Evolutionary conservation across 257 asterid species (phyloP).

Genomic region (Leonotis leonurus): DNA sequence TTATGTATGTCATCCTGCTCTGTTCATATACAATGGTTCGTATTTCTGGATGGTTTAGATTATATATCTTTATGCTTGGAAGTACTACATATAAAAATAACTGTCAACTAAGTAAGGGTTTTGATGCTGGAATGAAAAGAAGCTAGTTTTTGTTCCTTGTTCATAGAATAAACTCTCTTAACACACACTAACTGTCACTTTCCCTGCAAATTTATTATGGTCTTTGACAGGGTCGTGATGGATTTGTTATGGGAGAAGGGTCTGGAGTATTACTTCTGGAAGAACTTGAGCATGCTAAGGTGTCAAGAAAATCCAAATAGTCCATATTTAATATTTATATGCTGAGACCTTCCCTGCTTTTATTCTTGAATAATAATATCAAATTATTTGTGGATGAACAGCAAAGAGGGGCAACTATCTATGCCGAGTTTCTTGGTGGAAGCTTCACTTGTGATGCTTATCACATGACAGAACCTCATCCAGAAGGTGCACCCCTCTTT

Average conservation of each 20-base stretch:
- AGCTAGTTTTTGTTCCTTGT: background rate
- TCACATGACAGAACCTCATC: conserved; percentile 99
- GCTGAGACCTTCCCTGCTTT: background rate
- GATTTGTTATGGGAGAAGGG: conserved; percentile 99
- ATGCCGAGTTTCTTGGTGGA: conserved; percentile 96
- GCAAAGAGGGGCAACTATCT: conserved; percentile 90
- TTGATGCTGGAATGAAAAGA: background rate
- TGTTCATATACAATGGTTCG: background rate
- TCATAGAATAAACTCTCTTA: background rate
- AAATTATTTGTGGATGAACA: conserved; percentile 27
- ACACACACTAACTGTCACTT: background rate
- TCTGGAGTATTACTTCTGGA: conserved; percentile 90
- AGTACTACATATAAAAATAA: background rate
- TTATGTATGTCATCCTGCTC: background rate
- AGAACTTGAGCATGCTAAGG: conserved; percentile 98
- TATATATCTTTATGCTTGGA: no score
- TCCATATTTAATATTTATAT: background rate
- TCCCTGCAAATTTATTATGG: background rate
- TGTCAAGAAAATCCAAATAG: conserved; percentile 15
- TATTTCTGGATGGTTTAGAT: background rate
- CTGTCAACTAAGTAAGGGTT: background rate
- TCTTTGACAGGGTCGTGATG: conserved; percentile 74
- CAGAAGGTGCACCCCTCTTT: conserved; percentile 53
- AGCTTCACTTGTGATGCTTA: conserved; percentile 97
- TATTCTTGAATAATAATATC: conserved; percentile 4